Percentiles rank a stretch among this genome's conserved stretches.
phyloP scores from a whole-genome alignment of 1,284 basidiomycete species.

The Microbotryum scabiosae region DNA sequence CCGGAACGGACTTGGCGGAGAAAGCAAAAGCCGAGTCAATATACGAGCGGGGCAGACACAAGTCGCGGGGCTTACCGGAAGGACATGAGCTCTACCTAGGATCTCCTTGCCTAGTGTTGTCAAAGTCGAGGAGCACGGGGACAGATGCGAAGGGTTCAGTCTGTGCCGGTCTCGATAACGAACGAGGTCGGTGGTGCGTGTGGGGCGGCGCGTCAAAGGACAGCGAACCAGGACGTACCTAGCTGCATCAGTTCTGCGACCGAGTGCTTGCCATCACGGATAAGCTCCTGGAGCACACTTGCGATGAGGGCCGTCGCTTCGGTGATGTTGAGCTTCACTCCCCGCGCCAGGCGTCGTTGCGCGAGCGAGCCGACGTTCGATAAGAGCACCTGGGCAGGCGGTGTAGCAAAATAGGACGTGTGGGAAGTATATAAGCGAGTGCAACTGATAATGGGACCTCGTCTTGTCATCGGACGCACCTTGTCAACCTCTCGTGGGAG shows the following conservation, averaged over 20 bases:
- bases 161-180: not conserved
- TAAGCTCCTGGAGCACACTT: conserved; percentile 82
- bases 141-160: too few relatives aligned
- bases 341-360: conserved; percentile 87
- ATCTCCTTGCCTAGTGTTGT: conserved; percentile 57
- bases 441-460: not conserved
- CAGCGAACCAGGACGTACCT: conserved; percentile 37
- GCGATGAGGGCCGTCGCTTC: conserved; percentile 88
- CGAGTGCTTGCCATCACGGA: conserved; percentile 82
- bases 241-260: conserved; percentile 87
- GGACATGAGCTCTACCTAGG: conserved; percentile 82
- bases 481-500: conserved; percentile 41
- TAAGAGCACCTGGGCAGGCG: conserved; percentile 31
- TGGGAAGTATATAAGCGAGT: not conserved
- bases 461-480: conserved; percentile 33
- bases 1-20: conserved; percentile 33
- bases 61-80: conserved; percentile 45
- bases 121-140: too few relatives aligned
- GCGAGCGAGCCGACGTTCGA: conserved; percentile 71
- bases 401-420: conserved; percentile 24
- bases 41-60: conserved; percentile 39
- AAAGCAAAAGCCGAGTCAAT: not conserved
- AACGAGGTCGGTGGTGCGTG: too few relatives aligned
- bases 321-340: conserved; percentile 71
- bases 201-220: not conserved